phyloP scores from a whole-genome alignment of 306 rosid species.

The Quercus alba region DNA sequence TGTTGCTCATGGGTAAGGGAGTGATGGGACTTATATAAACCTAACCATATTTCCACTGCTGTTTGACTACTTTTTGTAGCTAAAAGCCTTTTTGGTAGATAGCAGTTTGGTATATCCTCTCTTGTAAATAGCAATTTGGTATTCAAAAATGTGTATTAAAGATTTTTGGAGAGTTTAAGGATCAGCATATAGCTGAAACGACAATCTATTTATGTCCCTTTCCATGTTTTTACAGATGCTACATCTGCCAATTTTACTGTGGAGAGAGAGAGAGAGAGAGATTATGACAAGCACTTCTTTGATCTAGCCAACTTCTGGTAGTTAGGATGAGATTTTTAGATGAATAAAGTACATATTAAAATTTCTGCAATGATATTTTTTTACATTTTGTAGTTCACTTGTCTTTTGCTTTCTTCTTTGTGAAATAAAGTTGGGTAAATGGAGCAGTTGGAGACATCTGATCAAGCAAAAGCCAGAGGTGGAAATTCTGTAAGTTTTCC shows the following conservation, averaged over 20 bases:
- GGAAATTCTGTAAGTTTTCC: constrained; percentile 68
- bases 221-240: not conserved
- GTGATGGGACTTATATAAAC: constrained; percentile 11
- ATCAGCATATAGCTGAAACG: not conserved
- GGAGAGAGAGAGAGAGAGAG: not conserved
- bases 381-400: constrained; percentile 12
- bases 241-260: not conserved
- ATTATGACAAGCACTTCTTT: not conserved
- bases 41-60: not conserved
- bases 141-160: not conserved
- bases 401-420: constrained; percentile 23
- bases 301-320: not conserved
- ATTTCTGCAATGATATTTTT: constrained; percentile 3
- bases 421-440: constrained; percentile 91
- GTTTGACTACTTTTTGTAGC: not conserved
- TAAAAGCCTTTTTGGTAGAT: not conserved
- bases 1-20: constrained; percentile 89
- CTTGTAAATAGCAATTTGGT: not conserved
- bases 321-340: not conserved
- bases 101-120: not conserved
- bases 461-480: constrained; percentile 77
- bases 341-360: constrained; percentile 8
- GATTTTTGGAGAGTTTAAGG: not conserved
- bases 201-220: not conserved
- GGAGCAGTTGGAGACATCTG: constrained; percentile 90